These are phyloP conservation scores for Salix purpurea DNA, from an alignment of 345 rosid genomes.

Conservation along the genomic window DNA sequence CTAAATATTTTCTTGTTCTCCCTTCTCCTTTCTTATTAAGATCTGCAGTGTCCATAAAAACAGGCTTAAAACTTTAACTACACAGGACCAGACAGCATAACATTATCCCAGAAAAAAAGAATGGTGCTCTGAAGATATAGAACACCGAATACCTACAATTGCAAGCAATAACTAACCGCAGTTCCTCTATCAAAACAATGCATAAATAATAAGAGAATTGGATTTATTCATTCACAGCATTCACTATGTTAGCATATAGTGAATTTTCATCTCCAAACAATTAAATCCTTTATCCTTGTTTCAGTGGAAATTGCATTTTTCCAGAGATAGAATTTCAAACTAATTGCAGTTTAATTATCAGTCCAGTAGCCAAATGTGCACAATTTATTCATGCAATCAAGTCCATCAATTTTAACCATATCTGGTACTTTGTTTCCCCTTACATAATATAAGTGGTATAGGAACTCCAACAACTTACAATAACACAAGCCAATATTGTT, in stretches of 20 bases:
- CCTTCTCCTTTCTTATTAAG: not conserved
- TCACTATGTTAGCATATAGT: not conserved
- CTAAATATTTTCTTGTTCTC: not conserved
- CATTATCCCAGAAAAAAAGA: not conserved
- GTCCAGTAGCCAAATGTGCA: not conserved
- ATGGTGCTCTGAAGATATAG: not conserved
- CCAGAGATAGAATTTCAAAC: not conserved
- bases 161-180: not conserved
- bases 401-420: not conserved
- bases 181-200: not conserved
- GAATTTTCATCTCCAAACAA: not conserved
- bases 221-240: not conserved
- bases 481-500: not conserved
- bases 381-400: not conserved
- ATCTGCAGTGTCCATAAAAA: not conserved
- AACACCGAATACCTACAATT: not conserved
- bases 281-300: not conserved
- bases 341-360: not conserved
- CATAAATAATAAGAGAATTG: not conserved
- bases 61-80: not conserved
- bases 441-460: not conserved
- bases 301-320: not conserved
- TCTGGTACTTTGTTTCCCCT: not conserved
- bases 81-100: not conserved
- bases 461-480: not conserved